These are phyloP conservation scores for Rhizophora apiculata DNA, from an alignment of 345 rosid species.

Conservation along the genomic window DNA sequence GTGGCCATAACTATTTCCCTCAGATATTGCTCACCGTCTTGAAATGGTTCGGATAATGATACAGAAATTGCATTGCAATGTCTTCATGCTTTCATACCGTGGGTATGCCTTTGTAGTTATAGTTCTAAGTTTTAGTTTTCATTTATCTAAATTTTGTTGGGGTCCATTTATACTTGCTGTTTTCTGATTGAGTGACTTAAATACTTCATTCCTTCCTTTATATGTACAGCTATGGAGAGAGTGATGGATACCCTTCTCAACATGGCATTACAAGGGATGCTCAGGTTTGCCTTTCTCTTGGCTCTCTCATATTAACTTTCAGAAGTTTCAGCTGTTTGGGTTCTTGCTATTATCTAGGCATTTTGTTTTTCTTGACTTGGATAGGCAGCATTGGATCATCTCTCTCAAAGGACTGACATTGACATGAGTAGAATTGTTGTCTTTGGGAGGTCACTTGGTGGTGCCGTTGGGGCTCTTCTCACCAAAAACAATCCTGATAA, in stretches of 20 bases:
- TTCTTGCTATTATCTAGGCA: slow-evolving; percentile 10
- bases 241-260: slow-evolving; percentile 98
- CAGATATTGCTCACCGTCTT: slow-evolving; percentile 97
- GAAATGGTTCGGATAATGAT: slow-evolving; percentile 92
- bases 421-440: slow-evolving; percentile 87
- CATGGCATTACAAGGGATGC: slow-evolving; percentile 83
- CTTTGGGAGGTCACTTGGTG: slow-evolving; percentile 98
- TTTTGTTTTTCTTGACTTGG: slow-evolving; percentile 20
- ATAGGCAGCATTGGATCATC: slow-evolving; percentile 98
- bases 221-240: slow-evolving; percentile 73
- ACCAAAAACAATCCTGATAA: slow-evolving; percentile 86
- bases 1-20: slow-evolving; percentile 48
- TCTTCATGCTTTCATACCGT: slow-evolving; percentile 97
- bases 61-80: slow-evolving; percentile 85
- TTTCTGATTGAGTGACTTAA: slow-evolving; percentile 15
- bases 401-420: slow-evolving; percentile 77
- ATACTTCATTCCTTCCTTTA: slow-evolving; percentile 19
- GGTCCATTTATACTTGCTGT: slow-evolving; percentile 8
- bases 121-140: slow-evolving; percentile 7
- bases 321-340: slow-evolving; percentile 7
- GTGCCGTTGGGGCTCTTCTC: slow-evolving; percentile 93
- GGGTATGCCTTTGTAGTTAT: slow-evolving; percentile 51
- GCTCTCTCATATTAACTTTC: slow-evolving; percentile 7
- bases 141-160: not conserved
- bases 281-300: slow-evolving; percentile 54